Evolutionary conservation across 345 rosid genomes (phyloP).

Genomic region (Odontarrhena argentea): DNA sequence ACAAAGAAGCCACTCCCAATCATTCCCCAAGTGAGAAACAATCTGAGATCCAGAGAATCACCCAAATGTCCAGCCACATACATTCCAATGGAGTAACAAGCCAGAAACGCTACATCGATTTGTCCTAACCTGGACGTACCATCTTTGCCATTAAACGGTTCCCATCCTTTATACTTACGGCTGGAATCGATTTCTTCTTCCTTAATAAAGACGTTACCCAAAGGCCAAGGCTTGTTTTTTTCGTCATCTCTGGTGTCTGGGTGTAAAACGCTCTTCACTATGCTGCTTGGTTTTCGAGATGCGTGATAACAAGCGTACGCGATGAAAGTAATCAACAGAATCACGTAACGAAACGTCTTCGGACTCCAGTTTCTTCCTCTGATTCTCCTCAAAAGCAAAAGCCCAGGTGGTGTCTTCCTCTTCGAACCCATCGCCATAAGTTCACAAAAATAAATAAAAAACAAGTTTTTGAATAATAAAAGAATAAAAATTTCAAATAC

Average conservation of each 20-base stretch:
- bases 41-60: conserved; percentile 78
- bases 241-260: conserved; percentile 49
- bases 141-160: conserved; percentile 67
- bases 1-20: conserved; percentile 89
- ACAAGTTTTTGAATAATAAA: background rate
- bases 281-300: conserved; percentile 87
- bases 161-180: conserved; percentile 57
- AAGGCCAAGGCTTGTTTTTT: conserved; percentile 57
- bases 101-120: conserved; percentile 83
- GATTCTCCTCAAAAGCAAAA: conserved; percentile 51
- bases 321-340: conserved; percentile 75
- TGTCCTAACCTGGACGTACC: conserved; percentile 90
- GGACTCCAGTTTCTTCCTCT: conserved; percentile 76
- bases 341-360: conserved; percentile 61
- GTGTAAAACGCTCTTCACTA: conserved; percentile 81
- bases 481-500: conserved; percentile 15
- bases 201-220: conserved; percentile 61
- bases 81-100: conserved; percentile 89
- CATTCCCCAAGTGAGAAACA: conserved; percentile 87
- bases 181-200: conserved; percentile 12
- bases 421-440: conserved; percentile 46
- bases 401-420: conserved; percentile 75
- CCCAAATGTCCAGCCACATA: conserved; percentile 92
- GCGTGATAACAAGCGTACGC: conserved; percentile 95
- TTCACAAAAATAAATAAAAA: background rate